A percentile compares a stretch with the other conserved stretches of the same genome.
phyloP scores from a whole-genome alignment of 2,329 filamentous ascomycete genomes.

The Lanzia echinophila region DNA sequence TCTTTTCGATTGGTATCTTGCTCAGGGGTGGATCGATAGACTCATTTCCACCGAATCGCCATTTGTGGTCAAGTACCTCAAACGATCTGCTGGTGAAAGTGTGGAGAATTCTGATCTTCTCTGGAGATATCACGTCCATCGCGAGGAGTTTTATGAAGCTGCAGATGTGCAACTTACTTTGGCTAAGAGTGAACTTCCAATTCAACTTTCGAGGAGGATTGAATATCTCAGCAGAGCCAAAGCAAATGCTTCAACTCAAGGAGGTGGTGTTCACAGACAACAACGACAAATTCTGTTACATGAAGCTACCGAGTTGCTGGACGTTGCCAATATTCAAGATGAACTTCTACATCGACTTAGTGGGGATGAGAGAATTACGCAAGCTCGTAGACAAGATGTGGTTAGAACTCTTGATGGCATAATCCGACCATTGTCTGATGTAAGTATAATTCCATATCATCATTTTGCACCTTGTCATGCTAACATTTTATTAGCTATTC shows the following conservation, averaged over 20 bases:
- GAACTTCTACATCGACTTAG: constrained; percentile 76
- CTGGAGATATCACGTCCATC: constrained; percentile 86
- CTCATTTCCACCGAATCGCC: constrained; percentile 78
- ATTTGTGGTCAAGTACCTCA: constrained; percentile 80
- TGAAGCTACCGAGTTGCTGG: constrained; percentile 77
- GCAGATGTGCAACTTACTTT: constrained; percentile 80
- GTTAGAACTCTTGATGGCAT: constrained; percentile 66
- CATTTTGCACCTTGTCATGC: neutral
- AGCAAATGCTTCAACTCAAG: constrained; percentile 82
- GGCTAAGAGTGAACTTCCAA: constrained; percentile 71
- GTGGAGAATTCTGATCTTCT: constrained; percentile 80
- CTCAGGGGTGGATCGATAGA: constrained; percentile 75
- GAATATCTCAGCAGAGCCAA: constrained; percentile 85
- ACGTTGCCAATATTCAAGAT: constrained; percentile 92
- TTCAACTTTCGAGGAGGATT: constrained; percentile 80
- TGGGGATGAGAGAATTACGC: constrained; percentile 62
- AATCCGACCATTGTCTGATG: constrained; percentile 68
- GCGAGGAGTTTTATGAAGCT: constrained; percentile 76
- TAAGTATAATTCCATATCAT: constrained; percentile 40
- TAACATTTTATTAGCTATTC: constrained; percentile 53
- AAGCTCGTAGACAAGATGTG: constrained; percentile 57
- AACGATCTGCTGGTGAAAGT: constrained; percentile 65
- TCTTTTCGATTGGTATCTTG: constrained; percentile 96
- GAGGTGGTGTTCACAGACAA: constrained; percentile 68
- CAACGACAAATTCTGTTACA: constrained; percentile 80